Base-by-base conservation (phyloP, 768 basidiomycete species). In the Pisolithus microcarpus region DNA sequence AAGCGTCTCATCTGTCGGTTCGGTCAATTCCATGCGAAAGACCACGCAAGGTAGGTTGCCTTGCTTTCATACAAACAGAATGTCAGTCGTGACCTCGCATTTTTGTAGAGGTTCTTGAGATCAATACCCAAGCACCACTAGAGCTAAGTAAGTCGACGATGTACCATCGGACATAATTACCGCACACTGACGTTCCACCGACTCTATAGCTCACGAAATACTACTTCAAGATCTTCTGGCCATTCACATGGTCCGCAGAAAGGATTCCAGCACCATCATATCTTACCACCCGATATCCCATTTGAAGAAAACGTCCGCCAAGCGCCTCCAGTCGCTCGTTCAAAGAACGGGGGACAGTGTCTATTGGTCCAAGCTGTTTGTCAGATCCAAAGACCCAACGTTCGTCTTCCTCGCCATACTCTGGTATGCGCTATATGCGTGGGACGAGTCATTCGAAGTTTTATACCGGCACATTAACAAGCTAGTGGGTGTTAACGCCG, bases 401-500 rank as follows among this genome's bases (percentile, higher is more conserved):
- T 76, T 79, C 50, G 62, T 79, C 26, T 63, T 80, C 24, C 53
- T 79, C 11, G 66, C 71, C 37, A 59, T 75, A 9, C 58, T 80
- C 19, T 80, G 78, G 79, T 75, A 77, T 54, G 73, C 74, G 3
- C 57, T 78, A 6, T 80, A 80, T 57, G 71, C 75, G 1, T 80
- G 79, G 77, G 79, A 80, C 47, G 78, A 81, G 60, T 65, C 75
- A 1, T 62, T 78, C 26, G 77, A 79, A 55, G 59, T 64, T n/a
- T 53, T 79, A 36, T 76, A 76, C 53, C 51, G 56, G 13, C 76
- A 79, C 54, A 73, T 79, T 24, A 38, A 42, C 30, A 26, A 30
- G 44, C 18, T 52, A 31, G 46, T 53, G 9, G 18, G 31, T 21
- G 7, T 15, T 13, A 13, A 23, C 21, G 21, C 21, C 5, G 5